Evolutionary conservation across 495 filamentous ascomycete genomes (phyloP).

Genomic region (Aspergillus sparsus): DNA sequence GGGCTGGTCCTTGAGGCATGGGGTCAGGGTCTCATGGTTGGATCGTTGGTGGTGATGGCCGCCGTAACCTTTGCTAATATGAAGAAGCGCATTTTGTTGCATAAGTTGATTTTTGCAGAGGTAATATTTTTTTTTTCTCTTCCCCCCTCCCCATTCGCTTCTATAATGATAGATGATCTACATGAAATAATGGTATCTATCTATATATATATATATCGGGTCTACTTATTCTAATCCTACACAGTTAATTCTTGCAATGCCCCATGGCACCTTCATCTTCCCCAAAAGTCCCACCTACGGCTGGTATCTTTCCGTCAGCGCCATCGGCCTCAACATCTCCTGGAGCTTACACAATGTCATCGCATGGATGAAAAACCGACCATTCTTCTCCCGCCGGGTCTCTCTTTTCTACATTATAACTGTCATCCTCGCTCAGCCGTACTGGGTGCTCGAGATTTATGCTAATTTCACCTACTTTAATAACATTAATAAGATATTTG

Average conservation of each 20-base stretch:
- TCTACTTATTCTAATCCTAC: neutral
- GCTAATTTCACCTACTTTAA: slow-evolving; percentile 53
- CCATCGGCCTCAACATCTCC: slow-evolving; percentile 47
- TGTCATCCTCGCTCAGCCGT: slow-evolving; percentile 43
- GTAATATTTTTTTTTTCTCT: slow-evolving; percentile 22
- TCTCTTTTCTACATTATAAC: slow-evolving; percentile 44
- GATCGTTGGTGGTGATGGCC: slow-evolving; percentile 49
- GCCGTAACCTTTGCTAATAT: slow-evolving; percentile 47
- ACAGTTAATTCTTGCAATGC: slow-evolving; percentile 38
- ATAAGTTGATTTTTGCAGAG: slow-evolving; percentile 50
- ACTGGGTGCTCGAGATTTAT: slow-evolving; percentile 52
- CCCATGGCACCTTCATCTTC: slow-evolving; percentile 51
- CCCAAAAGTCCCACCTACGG: slow-evolving; percentile 43
- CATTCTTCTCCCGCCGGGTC: slow-evolving; percentile 40
- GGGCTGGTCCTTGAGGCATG: slow-evolving; percentile 50
- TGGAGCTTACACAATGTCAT: slow-evolving; percentile 53
- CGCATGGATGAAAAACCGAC: slow-evolving; percentile 51
- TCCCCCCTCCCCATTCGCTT: neutral
- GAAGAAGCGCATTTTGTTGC: slow-evolving; percentile 42
- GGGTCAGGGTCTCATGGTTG: slow-evolving; percentile 51
- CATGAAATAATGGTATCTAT: neutral
- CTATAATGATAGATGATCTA: neutral
- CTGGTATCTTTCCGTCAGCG: slow-evolving; percentile 50
- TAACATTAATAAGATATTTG: slow-evolving; percentile 51
- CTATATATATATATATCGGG: neutral